phyloP scores from a whole-genome alignment of 768 basidiomycete species.

The Russula virescens region DNA sequence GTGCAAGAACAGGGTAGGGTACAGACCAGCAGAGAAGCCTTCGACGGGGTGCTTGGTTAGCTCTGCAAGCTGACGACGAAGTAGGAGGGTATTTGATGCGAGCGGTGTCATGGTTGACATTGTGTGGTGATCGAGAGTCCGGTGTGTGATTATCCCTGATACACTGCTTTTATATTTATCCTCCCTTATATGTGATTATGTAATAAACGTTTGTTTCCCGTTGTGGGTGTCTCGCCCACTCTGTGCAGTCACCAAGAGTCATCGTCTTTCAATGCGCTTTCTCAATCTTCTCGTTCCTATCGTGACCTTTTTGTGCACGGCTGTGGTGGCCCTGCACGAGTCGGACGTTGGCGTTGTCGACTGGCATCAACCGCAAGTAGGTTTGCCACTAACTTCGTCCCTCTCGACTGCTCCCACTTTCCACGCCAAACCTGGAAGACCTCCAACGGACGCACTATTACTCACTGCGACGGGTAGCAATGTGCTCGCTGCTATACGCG shows the following conservation, averaged over 20 bases:
- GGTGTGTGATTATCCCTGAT: background rate
- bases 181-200: background rate
- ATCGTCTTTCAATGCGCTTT: background rate
- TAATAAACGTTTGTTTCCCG: background rate
- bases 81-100: constrained; percentile 48
- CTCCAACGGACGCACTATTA: constrained; percentile 42
- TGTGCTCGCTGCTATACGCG: constrained; percentile 69
- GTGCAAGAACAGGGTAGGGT: constrained; percentile 28
- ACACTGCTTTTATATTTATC: constrained; percentile 2
- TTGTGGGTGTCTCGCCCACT: no score
- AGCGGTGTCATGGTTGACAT: constrained; percentile 27
- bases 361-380: constrained; percentile 79
- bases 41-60: constrained; percentile 91
- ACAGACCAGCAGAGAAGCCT: constrained; percentile 88
- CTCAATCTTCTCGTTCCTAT: constrained; percentile 11
- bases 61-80: constrained; percentile 74
- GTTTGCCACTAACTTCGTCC: constrained; percentile 56
- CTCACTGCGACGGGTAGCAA: constrained; percentile 67
- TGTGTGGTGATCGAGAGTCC: background rate
- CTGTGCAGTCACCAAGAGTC: background rate
- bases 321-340: constrained; percentile 51
- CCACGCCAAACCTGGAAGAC: constrained; percentile 33
- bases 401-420: constrained; percentile 54
- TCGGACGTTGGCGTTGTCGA: constrained; percentile 78
- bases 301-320: constrained; percentile 14